These are phyloP conservation scores for Phytophthora cactorum DNA, from an alignment of 352 stramenopile genomes.

Conservation along the genomic window DNA sequence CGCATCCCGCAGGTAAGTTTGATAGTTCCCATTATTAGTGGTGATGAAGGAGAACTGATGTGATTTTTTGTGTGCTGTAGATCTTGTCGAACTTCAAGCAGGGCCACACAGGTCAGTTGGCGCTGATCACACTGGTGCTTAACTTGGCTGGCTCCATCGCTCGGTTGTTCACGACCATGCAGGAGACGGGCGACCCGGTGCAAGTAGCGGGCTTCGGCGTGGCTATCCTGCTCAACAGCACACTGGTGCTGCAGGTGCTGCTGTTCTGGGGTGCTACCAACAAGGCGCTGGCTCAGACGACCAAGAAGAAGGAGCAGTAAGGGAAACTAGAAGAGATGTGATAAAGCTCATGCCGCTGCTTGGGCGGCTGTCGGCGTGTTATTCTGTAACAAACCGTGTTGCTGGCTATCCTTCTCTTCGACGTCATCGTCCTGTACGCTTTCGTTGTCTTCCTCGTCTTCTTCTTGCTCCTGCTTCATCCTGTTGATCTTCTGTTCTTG, in stretches of 20 bases:
- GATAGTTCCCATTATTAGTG: background rate
- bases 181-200: constrained; percentile 84
- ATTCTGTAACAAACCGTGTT: constrained; percentile 35
- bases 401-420: constrained; percentile 38
- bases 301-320: constrained; percentile 81
- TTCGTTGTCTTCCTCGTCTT: constrained; percentile 43
- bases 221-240: constrained; percentile 77
- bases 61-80: constrained; percentile 35
- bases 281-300: constrained; percentile 59
- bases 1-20: constrained; percentile 77
- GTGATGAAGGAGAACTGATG: constrained; percentile 1
- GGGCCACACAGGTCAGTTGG: constrained; percentile 89
- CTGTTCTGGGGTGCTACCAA: constrained; percentile 86
- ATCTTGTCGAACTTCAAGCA: constrained; percentile 91
- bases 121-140: constrained; percentile 84
- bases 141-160: constrained; percentile 85
- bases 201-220: constrained; percentile 76
- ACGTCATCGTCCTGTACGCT: constrained; percentile 26
- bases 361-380: constrained; percentile 22
- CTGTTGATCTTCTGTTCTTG: constrained; percentile 41
- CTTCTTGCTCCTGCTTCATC: constrained; percentile 29
- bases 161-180: constrained; percentile 88
- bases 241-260: constrained; percentile 80
- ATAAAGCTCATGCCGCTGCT: constrained; percentile 24
- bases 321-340: background rate